These are phyloP conservation scores for Lactarius trivialis DNA, from an alignment of 768 basidiomycete genomes.

Conservation along the genomic window DNA sequence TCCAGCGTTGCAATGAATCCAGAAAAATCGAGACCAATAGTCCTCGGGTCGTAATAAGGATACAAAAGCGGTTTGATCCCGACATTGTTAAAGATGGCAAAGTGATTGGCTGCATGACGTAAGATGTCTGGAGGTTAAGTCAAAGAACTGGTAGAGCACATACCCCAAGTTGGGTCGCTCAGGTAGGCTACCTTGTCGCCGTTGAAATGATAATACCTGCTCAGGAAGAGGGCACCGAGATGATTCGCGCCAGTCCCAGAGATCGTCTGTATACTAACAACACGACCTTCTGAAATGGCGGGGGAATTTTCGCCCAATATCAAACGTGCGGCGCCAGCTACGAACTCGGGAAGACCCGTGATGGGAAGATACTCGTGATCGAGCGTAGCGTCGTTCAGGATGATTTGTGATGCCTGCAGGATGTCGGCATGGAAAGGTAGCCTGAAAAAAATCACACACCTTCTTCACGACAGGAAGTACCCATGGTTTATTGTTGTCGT, in stretches of 20 bases:
- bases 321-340: slow-evolving; percentile 71
- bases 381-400: slow-evolving; percentile 61
- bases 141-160: slow-evolving; percentile 27
- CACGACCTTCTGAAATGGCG: slow-evolving; percentile 64
- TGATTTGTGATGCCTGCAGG: slow-evolving; percentile 59
- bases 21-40: slow-evolving; percentile 76
- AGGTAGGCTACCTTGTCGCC: slow-evolving; percentile 69
- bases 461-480: slow-evolving; percentile 87
- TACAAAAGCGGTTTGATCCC: slow-evolving; percentile 83
- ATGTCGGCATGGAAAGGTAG: not conserved
- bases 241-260: slow-evolving; percentile 97
- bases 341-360: slow-evolving; percentile 80
- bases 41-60: slow-evolving; percentile 90
- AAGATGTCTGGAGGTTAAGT: not conserved
- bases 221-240: slow-evolving; percentile 81
- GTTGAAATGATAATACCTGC: slow-evolving; percentile 68
- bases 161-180: slow-evolving; percentile 94
- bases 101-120: slow-evolving; percentile 68
- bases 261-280: slow-evolving; percentile 83
- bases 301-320: slow-evolving; percentile 70
- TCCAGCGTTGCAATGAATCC: slow-evolving; percentile 58
- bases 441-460: slow-evolving; percentile 35
- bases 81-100: slow-evolving; percentile 85
- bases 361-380: slow-evolving; percentile 95
- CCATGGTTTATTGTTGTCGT: slow-evolving; percentile 84